A percentile compares a stretch with the other conserved stretches of the same genome.
phyloP scores from a whole-genome alignment of 495 filamentous ascomycete genomes.

The Tuber magnatum region DNA sequence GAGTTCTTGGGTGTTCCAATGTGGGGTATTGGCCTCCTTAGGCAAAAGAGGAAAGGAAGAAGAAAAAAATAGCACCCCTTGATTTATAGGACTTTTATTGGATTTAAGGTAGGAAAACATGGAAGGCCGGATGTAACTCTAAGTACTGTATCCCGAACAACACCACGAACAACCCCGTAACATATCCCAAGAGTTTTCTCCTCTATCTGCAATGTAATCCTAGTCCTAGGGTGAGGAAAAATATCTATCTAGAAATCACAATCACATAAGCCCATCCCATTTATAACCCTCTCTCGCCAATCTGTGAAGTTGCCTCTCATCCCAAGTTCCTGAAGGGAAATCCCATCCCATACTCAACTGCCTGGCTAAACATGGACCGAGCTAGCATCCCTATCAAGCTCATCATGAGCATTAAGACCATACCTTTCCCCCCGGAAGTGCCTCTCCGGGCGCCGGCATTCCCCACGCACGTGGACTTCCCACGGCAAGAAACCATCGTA shows the following conservation, averaged over 20 bases:
- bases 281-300: background rate
- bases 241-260: background rate
- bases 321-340: background rate
- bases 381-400: background rate
- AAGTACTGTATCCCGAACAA: background rate
- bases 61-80: background rate
- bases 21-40: background rate
- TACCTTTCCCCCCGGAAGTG: background rate
- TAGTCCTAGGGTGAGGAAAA: background rate
- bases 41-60: background rate
- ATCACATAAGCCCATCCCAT: background rate
- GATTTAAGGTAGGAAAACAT: no score
- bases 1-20: no score
- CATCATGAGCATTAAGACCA: background rate
- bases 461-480: background rate
- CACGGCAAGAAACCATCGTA: background rate
- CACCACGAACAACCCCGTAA: background rate
- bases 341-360: background rate
- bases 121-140: no score
- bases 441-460: background rate
- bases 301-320: background rate
- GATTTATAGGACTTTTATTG: background rate
- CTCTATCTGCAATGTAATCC: background rate
- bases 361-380: background rate
- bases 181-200: background rate